Evolutionary conservation across 768 basidiomycete species (phyloP).

Genomic region (Paxillus ammoniavirescens): DNA sequence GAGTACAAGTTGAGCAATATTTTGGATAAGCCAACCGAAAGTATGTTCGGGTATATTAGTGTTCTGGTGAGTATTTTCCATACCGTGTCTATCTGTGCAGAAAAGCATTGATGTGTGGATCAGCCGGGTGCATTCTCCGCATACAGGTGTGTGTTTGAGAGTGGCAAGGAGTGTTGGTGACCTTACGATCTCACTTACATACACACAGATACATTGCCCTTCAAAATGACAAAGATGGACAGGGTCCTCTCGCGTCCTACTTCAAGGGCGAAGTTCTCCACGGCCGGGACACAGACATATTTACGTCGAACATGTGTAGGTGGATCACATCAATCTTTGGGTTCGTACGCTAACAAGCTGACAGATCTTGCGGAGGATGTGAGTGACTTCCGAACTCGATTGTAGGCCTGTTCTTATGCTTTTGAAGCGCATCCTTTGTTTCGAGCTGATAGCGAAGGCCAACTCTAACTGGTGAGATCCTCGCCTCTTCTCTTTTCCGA

Average conservation of each 20-base stretch:
- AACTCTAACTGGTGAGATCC: conserved; percentile 70
- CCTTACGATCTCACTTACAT: conserved; percentile 4
- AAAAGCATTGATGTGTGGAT: conserved; percentile 8
- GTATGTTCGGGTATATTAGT: conserved; percentile 93
- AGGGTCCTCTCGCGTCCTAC: conserved; percentile 91
- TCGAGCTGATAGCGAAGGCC: conserved; percentile 74
- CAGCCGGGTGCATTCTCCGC: conserved; percentile 95
- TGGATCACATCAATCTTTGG: conserved; percentile 5
- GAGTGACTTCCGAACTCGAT: conserved; percentile 19
- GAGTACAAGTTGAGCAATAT: conserved; percentile 94
- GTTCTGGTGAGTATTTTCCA: conserved; percentile 59
- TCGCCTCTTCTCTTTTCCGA: neutral
- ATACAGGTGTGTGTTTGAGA: conserved; percentile 48
- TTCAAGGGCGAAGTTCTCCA: conserved; percentile 93
- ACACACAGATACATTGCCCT: conserved; percentile 72
- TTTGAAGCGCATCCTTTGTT: conserved; percentile 75
- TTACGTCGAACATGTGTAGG: conserved; percentile 95
- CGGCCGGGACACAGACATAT: conserved; percentile 85
- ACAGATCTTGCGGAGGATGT: conserved; percentile 90
- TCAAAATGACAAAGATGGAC: conserved; percentile 77
- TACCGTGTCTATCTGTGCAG: neutral
- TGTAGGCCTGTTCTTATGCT: conserved; percentile 1
- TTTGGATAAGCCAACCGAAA: conserved; percentile 86
- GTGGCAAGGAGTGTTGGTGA: neutral
- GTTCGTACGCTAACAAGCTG: conserved; percentile 9